Conservation (phyloP, 176 grass and related monocot genomes). For the Puya raimondii region DNA sequence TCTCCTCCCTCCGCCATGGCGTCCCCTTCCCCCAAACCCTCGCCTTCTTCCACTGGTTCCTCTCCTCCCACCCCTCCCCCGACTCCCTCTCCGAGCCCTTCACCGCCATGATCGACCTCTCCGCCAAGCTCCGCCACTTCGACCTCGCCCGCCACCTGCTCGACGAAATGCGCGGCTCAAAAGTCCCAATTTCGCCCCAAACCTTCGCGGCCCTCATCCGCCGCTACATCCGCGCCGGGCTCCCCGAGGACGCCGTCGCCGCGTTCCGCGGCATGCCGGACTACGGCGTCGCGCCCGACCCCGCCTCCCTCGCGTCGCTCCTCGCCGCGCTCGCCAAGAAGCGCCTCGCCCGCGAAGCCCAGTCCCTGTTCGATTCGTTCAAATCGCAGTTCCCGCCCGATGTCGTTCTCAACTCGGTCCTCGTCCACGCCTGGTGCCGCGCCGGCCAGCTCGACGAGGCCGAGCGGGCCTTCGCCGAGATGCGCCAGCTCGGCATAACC, state of each 20-base stretch:
- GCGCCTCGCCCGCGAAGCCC: slow-evolving; percentile 57
- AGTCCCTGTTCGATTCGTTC: slow-evolving; percentile 62
- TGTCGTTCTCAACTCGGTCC: slow-evolving; percentile 58
- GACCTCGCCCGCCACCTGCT: slow-evolving; percentile 62
- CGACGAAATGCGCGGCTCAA: slow-evolving; percentile 62
- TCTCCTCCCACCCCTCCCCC: slow-evolving; percentile 22
- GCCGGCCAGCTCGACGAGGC: slow-evolving; percentile 56
- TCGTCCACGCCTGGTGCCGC: slow-evolving; percentile 79
- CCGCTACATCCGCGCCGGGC: slow-evolving; percentile 55
- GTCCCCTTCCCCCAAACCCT: slow-evolving; percentile 55
- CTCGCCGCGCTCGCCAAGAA: slow-evolving; percentile 62
- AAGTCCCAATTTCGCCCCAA: slow-evolving; percentile 35
- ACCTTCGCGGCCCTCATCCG: slow-evolving; percentile 48
- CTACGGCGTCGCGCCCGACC: slow-evolving; percentile 51
- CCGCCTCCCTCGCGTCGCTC: slow-evolving; percentile 38
- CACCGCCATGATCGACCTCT: slow-evolving; percentile 54
- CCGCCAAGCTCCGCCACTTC: slow-evolving; percentile 60
- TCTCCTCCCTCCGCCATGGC: slow-evolving; percentile 51
- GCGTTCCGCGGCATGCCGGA: slow-evolving; percentile 66
- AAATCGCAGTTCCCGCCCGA: slow-evolving; percentile 58
- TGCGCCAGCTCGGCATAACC: slow-evolving; percentile 43
- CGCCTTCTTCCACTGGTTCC: slow-evolving; percentile 57
- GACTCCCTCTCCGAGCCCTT: slow-evolving; percentile 24
- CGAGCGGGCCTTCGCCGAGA: slow-evolving; percentile 56
- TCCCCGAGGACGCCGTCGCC: slow-evolving; percentile 40